Evolutionary conservation across 2,329 filamentous ascomycete species (phyloP), one percentile per base, ranked within the genome.

Genomic region (Diaporthe vexans): DNA sequence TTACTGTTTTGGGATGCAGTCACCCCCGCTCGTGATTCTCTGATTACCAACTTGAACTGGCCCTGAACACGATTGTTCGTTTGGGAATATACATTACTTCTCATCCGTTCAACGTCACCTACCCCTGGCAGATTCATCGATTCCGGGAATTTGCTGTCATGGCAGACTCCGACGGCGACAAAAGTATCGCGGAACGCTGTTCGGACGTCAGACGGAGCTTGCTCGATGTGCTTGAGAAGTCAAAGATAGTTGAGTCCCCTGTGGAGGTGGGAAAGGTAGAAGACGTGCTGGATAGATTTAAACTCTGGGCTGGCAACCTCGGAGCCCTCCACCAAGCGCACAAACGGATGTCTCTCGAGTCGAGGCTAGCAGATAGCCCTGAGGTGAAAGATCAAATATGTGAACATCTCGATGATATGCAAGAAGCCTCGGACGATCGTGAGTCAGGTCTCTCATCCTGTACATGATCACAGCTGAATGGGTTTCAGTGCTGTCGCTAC

Each of bases 221-320:
- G 3, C 24, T 33, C 3, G 9, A 63, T 21, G 8, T 33, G 26
- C 19, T 48, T 1, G 9, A 33, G 17, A 21, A 33, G 40, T 11
- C 40, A n/a, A 63, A 26, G 40, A 13, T 10, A 11, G 7, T 5
- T 1, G 26, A 48, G 13, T 5, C 40, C 5, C 24, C 26, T 19
- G 7, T 59, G 4, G 40, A 11, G 21, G 2, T 2, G 1, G 4
- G 21, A 17, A 10, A 46, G 1, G 17, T 48, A 3, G 59, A 63
- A 8, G 59, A 63, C 7, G 15, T 63, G 17, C 19, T 63, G 2
- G 59, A 63, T 37, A 63, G 24, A 7, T 63, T 63, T 19, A 63
- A 48, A 21, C 40, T 63, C 8, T 63, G 40, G 59, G n/a, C 59
- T 63, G 40, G 59, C 2, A 63, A 48, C 59, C 59, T 63, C 6